Evolutionary conservation across 2,329 filamentous ascomycete species (phyloP).

Genomic region (Cercospora beticola): DNA sequence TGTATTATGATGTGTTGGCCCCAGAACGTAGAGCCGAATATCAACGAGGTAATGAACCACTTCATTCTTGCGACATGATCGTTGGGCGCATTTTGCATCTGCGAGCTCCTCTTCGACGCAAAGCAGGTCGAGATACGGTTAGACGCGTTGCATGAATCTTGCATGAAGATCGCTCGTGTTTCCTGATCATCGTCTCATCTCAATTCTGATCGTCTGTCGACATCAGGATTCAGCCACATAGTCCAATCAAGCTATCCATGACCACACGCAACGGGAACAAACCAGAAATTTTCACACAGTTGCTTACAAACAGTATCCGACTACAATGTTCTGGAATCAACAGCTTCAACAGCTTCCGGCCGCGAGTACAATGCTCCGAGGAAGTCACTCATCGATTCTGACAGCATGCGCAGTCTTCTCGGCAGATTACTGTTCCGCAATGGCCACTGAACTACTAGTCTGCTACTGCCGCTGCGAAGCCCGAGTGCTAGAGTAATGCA

Average conservation of each 20-base stretch:
- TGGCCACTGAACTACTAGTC: not conserved
- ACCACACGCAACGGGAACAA: no score
- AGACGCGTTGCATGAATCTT: no score
- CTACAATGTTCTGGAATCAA: not conserved
- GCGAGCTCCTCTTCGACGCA: no score
- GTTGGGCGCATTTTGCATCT: no score
- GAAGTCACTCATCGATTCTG: not conserved
- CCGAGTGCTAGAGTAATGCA: not conserved
- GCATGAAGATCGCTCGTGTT: no score
- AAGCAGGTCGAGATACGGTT: no score
- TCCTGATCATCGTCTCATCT: no score
- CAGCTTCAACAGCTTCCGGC: no score
- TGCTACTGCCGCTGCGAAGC: not conserved
- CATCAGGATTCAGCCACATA: no score
- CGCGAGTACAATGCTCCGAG: not conserved
- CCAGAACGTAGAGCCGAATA: not conserved
- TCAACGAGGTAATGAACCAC: not conserved
- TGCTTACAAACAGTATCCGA: not conserved
- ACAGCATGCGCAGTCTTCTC: not conserved
- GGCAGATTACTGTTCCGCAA: not conserved
- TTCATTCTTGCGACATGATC: not conserved
- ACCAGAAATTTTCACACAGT: no score
- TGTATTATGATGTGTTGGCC: not conserved
- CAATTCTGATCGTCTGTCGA: no score
- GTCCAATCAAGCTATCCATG: no score